phyloP scores from a whole-genome alignment of 2,329 filamentous ascomycete species.

The Pseudocercospora eumusae region DNA sequence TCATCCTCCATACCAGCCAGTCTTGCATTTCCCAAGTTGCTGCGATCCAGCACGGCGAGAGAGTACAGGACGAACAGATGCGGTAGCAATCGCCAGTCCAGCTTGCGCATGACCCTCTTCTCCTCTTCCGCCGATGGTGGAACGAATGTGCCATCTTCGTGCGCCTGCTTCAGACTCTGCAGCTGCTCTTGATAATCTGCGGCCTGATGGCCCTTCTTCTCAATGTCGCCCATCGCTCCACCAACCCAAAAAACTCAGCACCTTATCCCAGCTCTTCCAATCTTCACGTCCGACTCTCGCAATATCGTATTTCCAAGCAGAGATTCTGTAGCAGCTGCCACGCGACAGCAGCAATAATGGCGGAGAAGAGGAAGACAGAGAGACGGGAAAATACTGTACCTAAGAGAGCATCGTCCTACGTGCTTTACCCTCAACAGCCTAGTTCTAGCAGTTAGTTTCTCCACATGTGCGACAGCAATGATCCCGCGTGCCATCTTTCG shows the following conservation, averaged over 20 bases:
- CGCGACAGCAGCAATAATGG: neutral
- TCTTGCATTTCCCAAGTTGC: conserved; percentile 44
- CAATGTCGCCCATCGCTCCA: conserved; percentile 15
- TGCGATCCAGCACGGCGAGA: conserved; percentile 37
- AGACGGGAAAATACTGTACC: neutral
- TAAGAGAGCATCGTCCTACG: neutral
- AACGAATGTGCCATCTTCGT: conserved; percentile 25
- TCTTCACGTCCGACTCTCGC: neutral
- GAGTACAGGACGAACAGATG: conserved; percentile 39
- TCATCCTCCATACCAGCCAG: conserved; percentile 49
- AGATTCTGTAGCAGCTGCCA: neutral
- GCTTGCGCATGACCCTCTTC: conserved; percentile 36
- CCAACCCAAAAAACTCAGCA: neutral
- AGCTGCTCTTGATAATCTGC: conserved; percentile 24
- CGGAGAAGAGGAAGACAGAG: neutral
- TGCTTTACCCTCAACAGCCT: neutral
- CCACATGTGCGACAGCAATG: conserved; percentile 2
- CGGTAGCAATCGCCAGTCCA: conserved; percentile 37
- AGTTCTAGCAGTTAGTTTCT: neutral
- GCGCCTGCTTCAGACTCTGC: conserved; percentile 14
- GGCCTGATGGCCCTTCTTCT: conserved; percentile 20
- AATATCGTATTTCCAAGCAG: neutral
- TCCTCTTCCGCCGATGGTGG: conserved; percentile 34
- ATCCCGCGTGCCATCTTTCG: neutral
- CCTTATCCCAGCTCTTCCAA: neutral